A percentile compares a stretch with the other conserved stretches of the same genome.
Evolutionary conservation across 2,329 filamentous ascomycete species (phyloP).

Genomic region (Epichloe uncinata): DNA sequence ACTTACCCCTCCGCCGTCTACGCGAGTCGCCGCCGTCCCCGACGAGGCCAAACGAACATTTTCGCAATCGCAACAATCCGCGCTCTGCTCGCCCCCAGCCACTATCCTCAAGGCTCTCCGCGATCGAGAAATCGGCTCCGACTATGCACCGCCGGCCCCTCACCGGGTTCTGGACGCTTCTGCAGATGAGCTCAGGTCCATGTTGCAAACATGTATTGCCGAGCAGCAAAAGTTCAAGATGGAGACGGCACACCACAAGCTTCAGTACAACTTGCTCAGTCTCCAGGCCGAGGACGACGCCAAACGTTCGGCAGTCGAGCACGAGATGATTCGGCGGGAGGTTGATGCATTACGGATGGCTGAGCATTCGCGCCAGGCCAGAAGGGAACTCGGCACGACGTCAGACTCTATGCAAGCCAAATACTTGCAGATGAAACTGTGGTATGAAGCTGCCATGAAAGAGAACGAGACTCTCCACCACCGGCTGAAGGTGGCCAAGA

Average conservation of each 20-base stretch:
- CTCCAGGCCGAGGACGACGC: constrained; percentile 76
- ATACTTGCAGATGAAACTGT: constrained; percentile 49
- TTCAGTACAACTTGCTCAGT: constrained; percentile 74
- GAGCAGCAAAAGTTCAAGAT: constrained; percentile 56
- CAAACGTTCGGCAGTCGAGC: constrained; percentile 79
- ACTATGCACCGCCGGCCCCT: constrained; percentile 33
- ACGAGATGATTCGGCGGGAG: constrained; percentile 80
- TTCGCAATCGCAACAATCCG: constrained; percentile 32
- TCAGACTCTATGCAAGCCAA: constrained; percentile 40
- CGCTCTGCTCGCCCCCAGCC: constrained; percentile 40
- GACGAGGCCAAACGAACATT: constrained; percentile 16
- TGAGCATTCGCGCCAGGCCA: constrained; percentile 53
- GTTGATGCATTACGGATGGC: constrained; percentile 69
- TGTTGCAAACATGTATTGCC: constrained; percentile 40
- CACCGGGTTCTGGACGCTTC: constrained; percentile 39
- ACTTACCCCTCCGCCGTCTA: constrained; percentile 43
- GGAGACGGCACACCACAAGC: constrained; percentile 77
- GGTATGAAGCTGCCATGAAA: constrained; percentile 51
- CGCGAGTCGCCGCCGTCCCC: constrained; percentile 30
- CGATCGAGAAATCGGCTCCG: constrained; percentile 18
- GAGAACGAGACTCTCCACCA: constrained; percentile 52
- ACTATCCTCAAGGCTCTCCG: constrained; percentile 27
- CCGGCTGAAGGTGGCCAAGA: constrained; percentile 60
- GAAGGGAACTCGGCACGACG: constrained; percentile 36
- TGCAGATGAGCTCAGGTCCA: constrained; percentile 40